Evolutionary conservation across 345 rosid species (phyloP).

Genomic region (Arabidopsis suecica): DNA sequence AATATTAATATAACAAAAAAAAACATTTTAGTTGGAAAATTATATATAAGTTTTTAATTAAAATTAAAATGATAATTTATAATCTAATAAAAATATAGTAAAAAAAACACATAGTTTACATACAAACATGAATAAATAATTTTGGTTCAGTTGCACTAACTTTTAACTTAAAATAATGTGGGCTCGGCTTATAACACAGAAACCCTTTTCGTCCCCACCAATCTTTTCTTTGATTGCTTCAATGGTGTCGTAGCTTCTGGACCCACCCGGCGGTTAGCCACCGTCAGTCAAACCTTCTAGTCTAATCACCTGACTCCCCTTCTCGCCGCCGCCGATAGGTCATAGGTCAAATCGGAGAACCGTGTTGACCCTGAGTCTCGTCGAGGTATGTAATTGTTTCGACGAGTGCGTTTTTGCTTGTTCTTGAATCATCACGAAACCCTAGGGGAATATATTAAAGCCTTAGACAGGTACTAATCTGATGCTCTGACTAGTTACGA

Average conservation of each 20-base stretch:
- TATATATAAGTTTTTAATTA: no score
- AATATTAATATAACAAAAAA: background rate
- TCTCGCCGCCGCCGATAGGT: slow-evolving; percentile 10
- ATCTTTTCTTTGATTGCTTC: slow-evolving; percentile 26
- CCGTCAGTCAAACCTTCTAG: slow-evolving; percentile 7
- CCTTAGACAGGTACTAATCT: background rate
- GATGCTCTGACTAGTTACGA: background rate
- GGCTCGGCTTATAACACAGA: slow-evolving; percentile 13
- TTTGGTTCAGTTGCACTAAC: slow-evolving; percentile 5
- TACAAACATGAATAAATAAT: background rate
- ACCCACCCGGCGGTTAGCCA: slow-evolving; percentile 16
- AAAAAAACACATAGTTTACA: no score
- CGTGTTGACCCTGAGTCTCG: background rate
- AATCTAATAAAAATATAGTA: background rate
- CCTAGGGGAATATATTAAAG: background rate
- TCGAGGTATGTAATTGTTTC: background rate
- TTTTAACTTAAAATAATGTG: background rate
- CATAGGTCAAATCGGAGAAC: background rate
- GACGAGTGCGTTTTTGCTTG: background rate
- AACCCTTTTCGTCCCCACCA: slow-evolving; percentile 8
- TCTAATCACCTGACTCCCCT: background rate
- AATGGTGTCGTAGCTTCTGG: slow-evolving; percentile 25
- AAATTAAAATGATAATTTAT: background rate
- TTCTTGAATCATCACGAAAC: background rate
- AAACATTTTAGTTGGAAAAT: no score